phyloP scores from a whole-genome alignment of 805 yeast species.

The Schizosaccharomyces octosporus region DNA sequence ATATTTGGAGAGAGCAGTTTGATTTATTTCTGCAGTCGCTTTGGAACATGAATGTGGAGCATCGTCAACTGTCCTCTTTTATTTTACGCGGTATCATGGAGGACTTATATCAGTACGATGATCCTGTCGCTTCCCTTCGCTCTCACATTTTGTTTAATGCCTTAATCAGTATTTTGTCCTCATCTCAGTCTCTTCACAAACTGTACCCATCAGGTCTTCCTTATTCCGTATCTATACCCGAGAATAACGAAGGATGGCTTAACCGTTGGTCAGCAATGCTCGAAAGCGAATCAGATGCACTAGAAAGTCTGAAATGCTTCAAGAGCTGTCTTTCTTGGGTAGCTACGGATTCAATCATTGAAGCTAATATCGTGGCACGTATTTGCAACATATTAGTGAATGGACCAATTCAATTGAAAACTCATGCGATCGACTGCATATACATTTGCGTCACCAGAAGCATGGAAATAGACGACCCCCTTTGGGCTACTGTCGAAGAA shows the following conservation, averaged over 20 bases:
- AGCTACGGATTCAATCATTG: neutral
- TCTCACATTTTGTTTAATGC: neutral
- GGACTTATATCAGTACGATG: constrained; percentile 77
- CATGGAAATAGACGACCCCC: constrained; percentile 42
- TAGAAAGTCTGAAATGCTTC: neutral
- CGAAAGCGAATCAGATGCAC: neutral
- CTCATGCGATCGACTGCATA: constrained; percentile 71
- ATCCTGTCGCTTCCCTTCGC: constrained; percentile 44
- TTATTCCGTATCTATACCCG: neutral
- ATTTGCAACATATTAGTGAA: neutral
- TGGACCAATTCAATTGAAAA: constrained; percentile 15
- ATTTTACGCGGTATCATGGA: constrained; percentile 74
- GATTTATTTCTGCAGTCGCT: constrained; percentile 37
- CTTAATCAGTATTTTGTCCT: constrained; percentile 23
- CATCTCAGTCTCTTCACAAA: constrained; percentile 34
- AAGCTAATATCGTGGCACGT: neutral
- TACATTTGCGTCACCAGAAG: constrained; percentile 69
- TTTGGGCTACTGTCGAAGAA: constrained; percentile 51
- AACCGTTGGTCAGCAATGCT: neutral
- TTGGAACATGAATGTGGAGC: constrained; percentile 40
- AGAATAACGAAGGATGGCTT: neutral
- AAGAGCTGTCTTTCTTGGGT: neutral
- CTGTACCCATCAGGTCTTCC: constrained; percentile 37
- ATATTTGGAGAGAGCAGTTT: constrained; percentile 50
- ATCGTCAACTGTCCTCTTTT: constrained; percentile 54